Evolutionary conservation across 2,329 filamentous ascomycete species (phyloP).

Genomic region (Phoma sp.): DNA sequence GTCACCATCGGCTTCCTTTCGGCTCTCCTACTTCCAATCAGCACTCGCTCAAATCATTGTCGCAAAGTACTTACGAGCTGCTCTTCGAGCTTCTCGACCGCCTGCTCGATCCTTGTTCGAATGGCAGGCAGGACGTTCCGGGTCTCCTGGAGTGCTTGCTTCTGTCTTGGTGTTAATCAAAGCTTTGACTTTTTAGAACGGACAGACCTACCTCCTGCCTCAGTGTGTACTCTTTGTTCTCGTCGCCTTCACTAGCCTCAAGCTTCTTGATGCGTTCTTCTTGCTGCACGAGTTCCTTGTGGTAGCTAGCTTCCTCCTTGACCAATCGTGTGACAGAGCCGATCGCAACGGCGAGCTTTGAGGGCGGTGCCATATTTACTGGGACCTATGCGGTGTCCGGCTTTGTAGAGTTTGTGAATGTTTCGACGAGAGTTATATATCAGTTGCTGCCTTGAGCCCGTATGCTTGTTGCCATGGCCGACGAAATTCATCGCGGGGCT

Average conservation of each 20-base stretch:
- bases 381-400: no score
- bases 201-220: slow-evolving; percentile 76
- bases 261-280: slow-evolving; percentile 73
- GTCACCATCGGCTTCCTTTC: slow-evolving; percentile 48
- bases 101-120: slow-evolving; percentile 72
- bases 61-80: slow-evolving; percentile 69
- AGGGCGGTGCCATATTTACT: slow-evolving; percentile 73
- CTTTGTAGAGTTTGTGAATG: not conserved
- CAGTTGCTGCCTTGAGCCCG: slow-evolving; percentile 17
- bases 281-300: slow-evolving; percentile 81
- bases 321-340: slow-evolving; percentile 81
- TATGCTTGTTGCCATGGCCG: slow-evolving; percentile 19
- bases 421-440: not conserved
- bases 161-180: slow-evolving; percentile 55
- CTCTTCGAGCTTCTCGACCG: slow-evolving; percentile 75
- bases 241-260: slow-evolving; percentile 66
- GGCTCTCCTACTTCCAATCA: slow-evolving; percentile 45
- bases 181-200: accelerated
- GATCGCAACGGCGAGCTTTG: slow-evolving; percentile 78
- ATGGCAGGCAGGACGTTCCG: slow-evolving; percentile 79
- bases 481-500: slow-evolving; percentile 26
- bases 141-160: slow-evolving; percentile 84
- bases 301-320: slow-evolving; percentile 91
- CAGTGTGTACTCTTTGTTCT: slow-evolving; percentile 78
- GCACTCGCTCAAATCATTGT: not conserved